Base-by-base conservation (phyloP, 148 eudicot species). In the Camellia sinensis region DNA sequence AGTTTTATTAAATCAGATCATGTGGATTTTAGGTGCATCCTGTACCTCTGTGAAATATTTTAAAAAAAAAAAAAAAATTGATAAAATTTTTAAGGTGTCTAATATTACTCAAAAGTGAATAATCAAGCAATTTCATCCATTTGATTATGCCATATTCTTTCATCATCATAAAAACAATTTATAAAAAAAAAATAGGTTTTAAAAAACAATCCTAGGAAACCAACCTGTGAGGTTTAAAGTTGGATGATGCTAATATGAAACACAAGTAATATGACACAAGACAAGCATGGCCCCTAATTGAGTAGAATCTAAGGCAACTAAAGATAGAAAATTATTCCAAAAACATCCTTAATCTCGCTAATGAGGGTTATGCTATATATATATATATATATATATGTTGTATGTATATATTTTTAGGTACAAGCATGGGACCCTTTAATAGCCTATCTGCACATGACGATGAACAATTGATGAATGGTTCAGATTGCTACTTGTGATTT, bases 261-360 rank as follows among this genome's bases (percentile, higher is more conserved):
- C 17, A 6, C 66, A 3, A 62, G 5, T 6, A 6, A 9, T 18
- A 18, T 22, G 29, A 19, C 17, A 70, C 53, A 46, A 71, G 14
- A 22, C 44, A 7, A 7, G 7, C 64, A 52, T 50, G 69, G 69
- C 76, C 80, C 64, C 43, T 59, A 44, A 59, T 74, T 61, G 77
- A 72, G 82, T 80, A 46, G 19, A 48, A 63, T 53, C 48, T 18
- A 80, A 62, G 82, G 52, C 73, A 78, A 72, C 63, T 10, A 12
- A 73, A 72, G 10, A 11, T 3, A 2, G 29, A 43, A 67, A 78
- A 53, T 53, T 48, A 63, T 63, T 37, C 69, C 80, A 57, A 22
- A 60, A 14, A 0, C 17, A 70, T 48, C 5, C 52, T 2, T 70
- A 70, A 44, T 44, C 11, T 45, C 15, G 9, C 21, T 3, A 45